Evolutionary conservation across 169 alveolate species (phyloP), one percentile per base, ranked within the genome.

Genomic region (Plasmodium relictum): DNA sequence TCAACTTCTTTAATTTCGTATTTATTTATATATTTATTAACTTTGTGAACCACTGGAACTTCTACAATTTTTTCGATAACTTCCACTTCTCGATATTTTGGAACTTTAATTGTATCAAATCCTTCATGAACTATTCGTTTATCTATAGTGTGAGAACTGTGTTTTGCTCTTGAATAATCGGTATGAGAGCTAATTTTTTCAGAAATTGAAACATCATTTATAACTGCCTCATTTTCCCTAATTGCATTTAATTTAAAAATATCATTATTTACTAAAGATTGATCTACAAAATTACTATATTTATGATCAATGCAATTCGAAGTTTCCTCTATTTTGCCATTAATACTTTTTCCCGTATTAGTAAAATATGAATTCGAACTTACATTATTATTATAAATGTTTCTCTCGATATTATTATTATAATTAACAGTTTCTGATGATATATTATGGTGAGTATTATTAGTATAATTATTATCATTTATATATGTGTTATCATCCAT

Each of bases 21-120:
- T 69, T 92, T 92, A 37, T 93, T 93, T 45, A 94, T 93, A 56
- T 88, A 92, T 39, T 94, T 94, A 62, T 94, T 94, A 14, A 94
- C 94, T 9, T 94, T 93, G 42, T 94, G 96, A 42, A 94, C 93
- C 22, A 92, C 95, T 9, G 96, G 96, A 50, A 94, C 94, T 89
- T 94, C 95, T 1, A 94, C 95, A 54, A 86, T 90, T 72, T 92
- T 94, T 42, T 94, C 96, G 6, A 94, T 93, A 20, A 94, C 70
- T 58, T 94, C 96, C n/a, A 94, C 93, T 26, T 94, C 95, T 41
- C 95, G 69, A 65, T 94, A 94, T 68, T 92, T 89, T 18, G 96
- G 96, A 0, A 94, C 74, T 26, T 91, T 88, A 22, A 94, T 92
- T 50, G 95, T 94, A 56, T 94, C 96, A 74, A 87, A 94, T 39